These are phyloP conservation scores for Withania somnifera DNA, from an alignment of 305 asterid genomes.

Conservation along the genomic window DNA sequence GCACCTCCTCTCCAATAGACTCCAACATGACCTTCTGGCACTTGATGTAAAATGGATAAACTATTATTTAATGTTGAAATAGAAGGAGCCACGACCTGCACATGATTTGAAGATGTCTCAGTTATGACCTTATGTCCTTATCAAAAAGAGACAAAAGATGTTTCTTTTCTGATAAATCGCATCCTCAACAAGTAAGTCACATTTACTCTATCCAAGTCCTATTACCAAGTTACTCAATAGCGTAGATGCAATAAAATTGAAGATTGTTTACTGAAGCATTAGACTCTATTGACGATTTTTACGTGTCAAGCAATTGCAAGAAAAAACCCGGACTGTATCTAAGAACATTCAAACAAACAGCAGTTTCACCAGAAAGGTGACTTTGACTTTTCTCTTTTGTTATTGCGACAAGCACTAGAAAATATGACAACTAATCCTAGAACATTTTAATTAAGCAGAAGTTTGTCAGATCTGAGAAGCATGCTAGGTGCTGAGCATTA, in stretches of 20 bases:
- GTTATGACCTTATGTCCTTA: conserved; percentile 1
- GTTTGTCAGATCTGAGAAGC: not conserved
- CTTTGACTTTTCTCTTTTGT: not conserved
- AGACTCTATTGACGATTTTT: not conserved
- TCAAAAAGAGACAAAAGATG: not conserved
- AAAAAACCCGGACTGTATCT: not conserved
- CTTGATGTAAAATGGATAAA: conserved; percentile 79
- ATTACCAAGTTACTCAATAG: not conserved
- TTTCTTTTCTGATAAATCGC: not conserved
- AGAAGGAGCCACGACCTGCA: conserved; percentile 53
- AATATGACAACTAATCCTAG: not conserved
- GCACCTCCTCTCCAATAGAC: conserved; percentile 99
- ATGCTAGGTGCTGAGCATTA: not conserved
- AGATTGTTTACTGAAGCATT: not conserved
- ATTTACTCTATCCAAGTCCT: not conserved
- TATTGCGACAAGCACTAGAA: not conserved
- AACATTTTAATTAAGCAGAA: not conserved
- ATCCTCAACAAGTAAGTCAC: not conserved
- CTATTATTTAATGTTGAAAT: conserved; percentile 36
- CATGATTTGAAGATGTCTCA: conserved; percentile 10
- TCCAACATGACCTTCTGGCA: conserved; percentile 98
- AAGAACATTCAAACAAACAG: not conserved
- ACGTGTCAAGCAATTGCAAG: not conserved
- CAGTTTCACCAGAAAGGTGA: not conserved
- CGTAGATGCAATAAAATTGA: not conserved